These are phyloP conservation scores for Neurospora intermedia DNA, from an alignment of 495 filamentous ascomycete species.

Conservation along the genomic window DNA sequence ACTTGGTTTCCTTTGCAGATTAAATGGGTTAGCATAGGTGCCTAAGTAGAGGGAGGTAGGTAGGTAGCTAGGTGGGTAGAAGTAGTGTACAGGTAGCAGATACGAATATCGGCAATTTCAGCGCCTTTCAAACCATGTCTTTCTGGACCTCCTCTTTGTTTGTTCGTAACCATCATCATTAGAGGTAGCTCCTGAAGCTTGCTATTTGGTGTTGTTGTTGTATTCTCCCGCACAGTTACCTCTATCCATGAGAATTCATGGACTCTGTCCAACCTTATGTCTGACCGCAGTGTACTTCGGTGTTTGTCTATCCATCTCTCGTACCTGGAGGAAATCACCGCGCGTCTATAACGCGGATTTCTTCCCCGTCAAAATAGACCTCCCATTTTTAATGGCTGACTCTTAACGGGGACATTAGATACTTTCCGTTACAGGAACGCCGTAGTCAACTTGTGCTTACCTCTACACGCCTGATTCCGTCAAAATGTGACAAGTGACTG, in stretches of 20 bases:
- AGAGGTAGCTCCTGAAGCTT: neutral
- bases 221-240: neutral
- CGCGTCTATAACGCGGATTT: neutral
- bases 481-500: too few relatives aligned
- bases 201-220: neutral
- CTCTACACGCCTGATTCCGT: too few relatives aligned
- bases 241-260: neutral
- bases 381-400: neutral
- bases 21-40: too few relatives aligned
- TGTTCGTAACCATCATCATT: neutral
- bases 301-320: neutral
- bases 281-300: neutral
- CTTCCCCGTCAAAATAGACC: neutral
- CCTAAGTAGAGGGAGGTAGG: too few relatives aligned
- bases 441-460: too few relatives aligned
- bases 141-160: neutral
- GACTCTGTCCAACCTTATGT: neutral
- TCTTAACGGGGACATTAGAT: neutral
- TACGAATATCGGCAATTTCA: neutral
- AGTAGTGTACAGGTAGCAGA: neutral
- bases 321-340: neutral
- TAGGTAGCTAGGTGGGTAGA: too few relatives aligned
- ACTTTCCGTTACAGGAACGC: too few relatives aligned
- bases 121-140: neutral
- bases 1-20: too few relatives aligned